phyloP scores from a whole-genome alignment of 164 flowering plant genomes.

The Taxillus chinensis region DNA sequence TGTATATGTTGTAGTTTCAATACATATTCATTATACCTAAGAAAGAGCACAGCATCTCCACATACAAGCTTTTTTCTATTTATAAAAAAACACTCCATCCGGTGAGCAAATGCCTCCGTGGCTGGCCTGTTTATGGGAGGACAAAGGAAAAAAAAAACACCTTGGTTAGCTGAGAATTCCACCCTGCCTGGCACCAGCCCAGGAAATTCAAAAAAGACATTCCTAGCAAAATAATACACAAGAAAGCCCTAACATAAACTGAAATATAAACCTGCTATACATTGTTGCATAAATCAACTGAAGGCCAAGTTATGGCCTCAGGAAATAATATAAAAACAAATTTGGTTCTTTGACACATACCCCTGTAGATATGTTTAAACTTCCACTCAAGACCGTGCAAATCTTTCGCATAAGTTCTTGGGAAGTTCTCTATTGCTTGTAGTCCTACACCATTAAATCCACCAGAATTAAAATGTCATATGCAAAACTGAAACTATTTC shows the following conservation, averaged over 20 bases:
- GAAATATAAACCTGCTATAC: too few relatives aligned
- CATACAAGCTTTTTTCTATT: constrained; percentile 88
- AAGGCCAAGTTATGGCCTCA: too few relatives aligned
- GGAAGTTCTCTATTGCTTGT: constrained; percentile 87
- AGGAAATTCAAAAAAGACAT: too few relatives aligned
- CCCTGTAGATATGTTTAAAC: constrained; percentile 90
- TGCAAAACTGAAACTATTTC: too few relatives aligned
- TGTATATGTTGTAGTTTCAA: too few relatives aligned
- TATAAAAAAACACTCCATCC: constrained; percentile 99
- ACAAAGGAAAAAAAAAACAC: too few relatives aligned
- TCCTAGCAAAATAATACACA: too few relatives aligned
- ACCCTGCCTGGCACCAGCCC: too few relatives aligned
- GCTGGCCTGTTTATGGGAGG: constrained; percentile 56
- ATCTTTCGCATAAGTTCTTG: constrained; percentile 98
- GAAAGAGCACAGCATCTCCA: constrained; percentile 97
- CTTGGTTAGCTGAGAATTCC: too few relatives aligned
- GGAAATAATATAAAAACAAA: too few relatives aligned
- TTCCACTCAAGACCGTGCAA: constrained; percentile 87
- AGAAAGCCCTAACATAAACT: too few relatives aligned
- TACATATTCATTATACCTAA: constrained; percentile 37
- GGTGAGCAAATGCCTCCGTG: constrained; percentile 93
- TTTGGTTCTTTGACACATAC: constrained; percentile 20
- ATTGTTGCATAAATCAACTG: too few relatives aligned
- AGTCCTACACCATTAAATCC: constrained; percentile 44
- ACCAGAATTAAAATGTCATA: neutral